Evolutionary conservation across 257 asterid genomes (phyloP), one percentile per base, ranked within the genome.

Genomic region (Primulina huaijiensis): DNA sequence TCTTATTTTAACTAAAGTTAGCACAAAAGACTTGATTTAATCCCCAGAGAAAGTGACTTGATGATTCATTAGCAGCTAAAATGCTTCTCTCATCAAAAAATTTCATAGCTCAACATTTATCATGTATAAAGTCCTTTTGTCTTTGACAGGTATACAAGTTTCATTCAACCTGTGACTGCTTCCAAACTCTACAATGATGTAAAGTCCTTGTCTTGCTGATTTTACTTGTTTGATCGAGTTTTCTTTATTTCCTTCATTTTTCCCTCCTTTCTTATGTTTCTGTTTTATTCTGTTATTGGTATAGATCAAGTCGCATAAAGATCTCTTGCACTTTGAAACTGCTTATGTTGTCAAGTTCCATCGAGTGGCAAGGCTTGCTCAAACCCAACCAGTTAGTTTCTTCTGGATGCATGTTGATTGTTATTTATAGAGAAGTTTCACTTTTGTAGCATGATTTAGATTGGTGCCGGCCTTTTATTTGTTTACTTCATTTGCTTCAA

Each of bases 311-410:
- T 77, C 96, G 17, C 97, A 94, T 81, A 89, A 88, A 69, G 97
- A 94, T 91, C 95, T 94, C 37, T 77, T 83, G 82, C 97, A 94
- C 85, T 89, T 91, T 68, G 97, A 94, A 91, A 94, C 99, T 76
- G 93, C 97, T 63, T 94, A 94, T 62, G 99, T 94, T 74, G 99
- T 91, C 71, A 94, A 94, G 84, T 82, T 91, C 69, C 99, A 94
- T 71, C 97, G 97, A 23, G 86, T 94, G 55, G 96, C 97, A 61
- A 91, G 86, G 85, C 96, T 90, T 75, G 94, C 97, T 69, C 78
- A 79, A 60, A 78, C 92, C 30, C 96, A 91, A 79, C 83, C 97
- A 60, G 99, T 94, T 73, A 89, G 96, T 85, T 82, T 73, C 74
- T 58, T 77, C 58, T 70, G 73, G 66, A 72, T 81, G 67, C 76